Conservation (phyloP, 2,329 filamentous ascomycete genomes). For the Orbilia quercus region DNA sequence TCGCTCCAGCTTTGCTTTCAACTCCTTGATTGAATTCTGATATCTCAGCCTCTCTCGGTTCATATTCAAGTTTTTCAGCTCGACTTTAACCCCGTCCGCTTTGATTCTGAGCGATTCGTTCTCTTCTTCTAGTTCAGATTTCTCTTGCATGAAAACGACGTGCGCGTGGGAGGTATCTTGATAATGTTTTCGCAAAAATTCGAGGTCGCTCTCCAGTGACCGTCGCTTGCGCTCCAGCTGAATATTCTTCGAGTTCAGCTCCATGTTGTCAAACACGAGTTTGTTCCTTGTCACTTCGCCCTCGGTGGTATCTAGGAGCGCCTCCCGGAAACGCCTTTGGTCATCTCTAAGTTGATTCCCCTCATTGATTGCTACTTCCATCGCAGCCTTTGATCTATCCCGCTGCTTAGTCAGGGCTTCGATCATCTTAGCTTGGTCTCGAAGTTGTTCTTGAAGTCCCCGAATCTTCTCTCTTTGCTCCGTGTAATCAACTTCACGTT, state of each 20-base stretch:
- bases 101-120: slow-evolving; percentile 12
- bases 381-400: slow-evolving; percentile 9
- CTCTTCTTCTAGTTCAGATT: slow-evolving; percentile 18
- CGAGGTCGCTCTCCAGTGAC: slow-evolving; percentile 5
- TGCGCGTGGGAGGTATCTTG: slow-evolving; percentile 14
- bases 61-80: slow-evolving; percentile 30
- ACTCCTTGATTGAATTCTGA: slow-evolving; percentile 22
- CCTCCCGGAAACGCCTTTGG: slow-evolving; percentile 15
- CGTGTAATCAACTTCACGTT: slow-evolving; percentile 25
- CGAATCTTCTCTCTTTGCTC: slow-evolving; percentile 33
- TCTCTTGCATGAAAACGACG: slow-evolving; percentile 12
- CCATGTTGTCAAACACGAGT: slow-evolving; percentile 29
- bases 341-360: slow-evolving; percentile 21
- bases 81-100: slow-evolving; percentile 33
- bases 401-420: slow-evolving; percentile 9
- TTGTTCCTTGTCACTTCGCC: slow-evolving; percentile 6
- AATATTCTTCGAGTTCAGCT: slow-evolving; percentile 15
- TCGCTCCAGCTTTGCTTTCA: slow-evolving; percentile 29
- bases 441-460: slow-evolving; percentile 10
- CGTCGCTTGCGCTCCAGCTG: slow-evolving; percentile 17
- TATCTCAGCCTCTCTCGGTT: slow-evolving; percentile 38
- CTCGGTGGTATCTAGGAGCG: slow-evolving; percentile 16
- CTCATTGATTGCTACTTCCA: slow-evolving; percentile 25
- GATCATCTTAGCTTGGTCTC: slow-evolving; percentile 2
- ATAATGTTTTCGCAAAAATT: slow-evolving; percentile 30